Evolutionary conservation across 805 yeast genomes (phyloP).

Genomic region (Metschnikowia peoriensis): DNA sequence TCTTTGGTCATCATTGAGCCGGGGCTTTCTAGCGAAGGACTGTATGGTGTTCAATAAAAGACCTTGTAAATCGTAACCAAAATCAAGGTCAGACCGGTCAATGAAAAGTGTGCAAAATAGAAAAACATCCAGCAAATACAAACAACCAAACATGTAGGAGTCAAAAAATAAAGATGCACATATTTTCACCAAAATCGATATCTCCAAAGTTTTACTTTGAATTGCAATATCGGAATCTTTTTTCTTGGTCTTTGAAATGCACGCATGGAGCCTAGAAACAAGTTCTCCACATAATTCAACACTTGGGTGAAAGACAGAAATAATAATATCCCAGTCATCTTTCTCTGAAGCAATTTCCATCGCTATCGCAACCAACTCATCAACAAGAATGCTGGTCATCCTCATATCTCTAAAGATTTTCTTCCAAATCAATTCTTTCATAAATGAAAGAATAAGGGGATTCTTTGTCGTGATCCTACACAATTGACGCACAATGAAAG

Average conservation of each 20-base stretch:
- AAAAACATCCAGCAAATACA: slow-evolving; percentile 69
- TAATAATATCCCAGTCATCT: slow-evolving; percentile 60
- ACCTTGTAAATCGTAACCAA: slow-evolving; percentile 61
- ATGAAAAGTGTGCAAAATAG: slow-evolving; percentile 63
- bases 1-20: slow-evolving; percentile 39
- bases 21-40: slow-evolving; percentile 59
- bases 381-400: slow-evolving; percentile 56
- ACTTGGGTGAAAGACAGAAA: slow-evolving; percentile 69
- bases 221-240: slow-evolving; percentile 38
- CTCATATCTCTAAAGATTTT: slow-evolving; percentile 60
- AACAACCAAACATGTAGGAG: slow-evolving; percentile 56
- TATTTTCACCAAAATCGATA: slow-evolving; percentile 63
- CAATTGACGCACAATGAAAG: slow-evolving; percentile 60
- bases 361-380: slow-evolving; percentile 71
- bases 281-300: slow-evolving; percentile 69
- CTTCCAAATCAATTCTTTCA: slow-evolving; percentile 67
- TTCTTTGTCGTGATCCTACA: slow-evolving; percentile 56
- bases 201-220: slow-evolving; percentile 62
- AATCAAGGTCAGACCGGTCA: slow-evolving; percentile 49
- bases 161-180: slow-evolving; percentile 70
- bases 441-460: slow-evolving; percentile 47
- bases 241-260: slow-evolving; percentile 51
- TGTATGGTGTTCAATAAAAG: slow-evolving; percentile 67
- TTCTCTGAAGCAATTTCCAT: slow-evolving; percentile 78
- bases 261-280: slow-evolving; percentile 52